These are phyloP conservation scores for Omphalotus guepiniiformis DNA, from an alignment of 768 basidiomycete genomes.

Conservation along the genomic window DNA sequence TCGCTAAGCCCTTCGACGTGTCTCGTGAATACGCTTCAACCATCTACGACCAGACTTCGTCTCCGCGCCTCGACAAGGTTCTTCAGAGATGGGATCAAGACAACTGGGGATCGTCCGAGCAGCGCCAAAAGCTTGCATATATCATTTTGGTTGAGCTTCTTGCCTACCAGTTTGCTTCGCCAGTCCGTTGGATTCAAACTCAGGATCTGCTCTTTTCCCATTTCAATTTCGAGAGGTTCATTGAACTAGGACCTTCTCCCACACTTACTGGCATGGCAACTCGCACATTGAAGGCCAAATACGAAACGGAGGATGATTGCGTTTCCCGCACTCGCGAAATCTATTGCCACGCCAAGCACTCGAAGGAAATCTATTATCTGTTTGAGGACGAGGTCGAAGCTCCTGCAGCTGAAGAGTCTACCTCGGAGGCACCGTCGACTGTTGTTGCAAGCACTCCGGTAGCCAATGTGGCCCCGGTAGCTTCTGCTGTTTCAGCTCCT, in stretches of 20 bases:
- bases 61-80: slow-evolving; percentile 93
- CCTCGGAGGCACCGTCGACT: slow-evolving; percentile 28
- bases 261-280: slow-evolving; percentile 94
- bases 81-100: slow-evolving; percentile 92
- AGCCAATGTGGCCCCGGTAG: slow-evolving; percentile 37
- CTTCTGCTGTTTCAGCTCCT: slow-evolving; percentile 51
- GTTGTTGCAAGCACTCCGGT: slow-evolving; percentile 35
- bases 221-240: slow-evolving; percentile 87
- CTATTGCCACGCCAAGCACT: slow-evolving; percentile 91
- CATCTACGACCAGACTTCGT: slow-evolving; percentile 95
- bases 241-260: slow-evolving; percentile 95
- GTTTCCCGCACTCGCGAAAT: slow-evolving; percentile 74
- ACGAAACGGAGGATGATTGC: slow-evolving; percentile 86
- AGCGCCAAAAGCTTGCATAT: slow-evolving; percentile 93
- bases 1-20: slow-evolving; percentile 83
- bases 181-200: slow-evolving; percentile 99
- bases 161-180: slow-evolving; percentile 97
- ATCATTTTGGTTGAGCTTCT: slow-evolving; percentile 94
- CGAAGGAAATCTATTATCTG: slow-evolving; percentile 96
- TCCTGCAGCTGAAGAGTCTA: slow-evolving; percentile 33
- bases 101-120: slow-evolving; percentile 73
- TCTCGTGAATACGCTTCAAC: slow-evolving; percentile 86
- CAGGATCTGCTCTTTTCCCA: slow-evolving; percentile 89
- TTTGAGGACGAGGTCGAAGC: slow-evolving; percentile 81
- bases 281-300: slow-evolving; percentile 89